Percentiles rank a stretch among this genome's conserved stretches.
Evolutionary conservation across 140 eudicot genomes (phyloP).

Genomic region (Stevia rebaudiana): DNA sequence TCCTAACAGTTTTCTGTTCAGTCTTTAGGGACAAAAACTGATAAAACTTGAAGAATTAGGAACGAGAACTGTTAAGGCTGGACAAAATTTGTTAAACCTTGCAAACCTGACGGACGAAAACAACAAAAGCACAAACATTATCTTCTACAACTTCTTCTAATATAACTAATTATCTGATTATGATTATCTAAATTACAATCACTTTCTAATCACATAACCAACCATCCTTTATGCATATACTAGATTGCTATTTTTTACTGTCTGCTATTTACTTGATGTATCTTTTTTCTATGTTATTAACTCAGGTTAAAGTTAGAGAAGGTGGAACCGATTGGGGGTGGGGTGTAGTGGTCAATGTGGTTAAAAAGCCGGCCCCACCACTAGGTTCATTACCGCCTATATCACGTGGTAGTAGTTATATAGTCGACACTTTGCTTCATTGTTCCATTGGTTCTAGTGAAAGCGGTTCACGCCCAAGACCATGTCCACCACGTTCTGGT

Average conservation of each 20-base stretch:
- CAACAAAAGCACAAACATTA: background rate
- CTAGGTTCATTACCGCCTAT: slow-evolving; percentile 56
- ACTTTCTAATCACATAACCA: background rate
- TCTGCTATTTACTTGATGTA: background rate
- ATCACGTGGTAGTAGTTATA: slow-evolving; percentile 72
- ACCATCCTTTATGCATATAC: background rate
- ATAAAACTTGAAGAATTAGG: no score
- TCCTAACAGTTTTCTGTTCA: no score
- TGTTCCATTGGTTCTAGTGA: slow-evolving; percentile 92
- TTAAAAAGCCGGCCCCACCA: slow-evolving; percentile 61
- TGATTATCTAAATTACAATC: background rate
- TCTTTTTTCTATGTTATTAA: background rate
- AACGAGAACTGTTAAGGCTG: no score
- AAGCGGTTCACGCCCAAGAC: slow-evolving; percentile 88
- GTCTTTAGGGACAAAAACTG: no score
- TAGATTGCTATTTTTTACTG: background rate
- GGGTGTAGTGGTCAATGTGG: slow-evolving; percentile 98
- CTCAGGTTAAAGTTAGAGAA: slow-evolving; percentile 83
- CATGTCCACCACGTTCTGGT: slow-evolving; percentile 97
- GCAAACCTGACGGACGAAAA: no score
- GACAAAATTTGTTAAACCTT: no score
- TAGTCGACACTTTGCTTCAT: slow-evolving; percentile 89
- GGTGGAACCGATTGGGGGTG: slow-evolving; percentile 99
- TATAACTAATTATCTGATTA: background rate
- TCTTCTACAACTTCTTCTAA: background rate